Percentiles rank a stretch among this genome's conserved stretches.
Evolutionary conservation across 2,329 filamentous ascomycete species (phyloP).

Genomic region (Aspergillus versicolor): DNA sequence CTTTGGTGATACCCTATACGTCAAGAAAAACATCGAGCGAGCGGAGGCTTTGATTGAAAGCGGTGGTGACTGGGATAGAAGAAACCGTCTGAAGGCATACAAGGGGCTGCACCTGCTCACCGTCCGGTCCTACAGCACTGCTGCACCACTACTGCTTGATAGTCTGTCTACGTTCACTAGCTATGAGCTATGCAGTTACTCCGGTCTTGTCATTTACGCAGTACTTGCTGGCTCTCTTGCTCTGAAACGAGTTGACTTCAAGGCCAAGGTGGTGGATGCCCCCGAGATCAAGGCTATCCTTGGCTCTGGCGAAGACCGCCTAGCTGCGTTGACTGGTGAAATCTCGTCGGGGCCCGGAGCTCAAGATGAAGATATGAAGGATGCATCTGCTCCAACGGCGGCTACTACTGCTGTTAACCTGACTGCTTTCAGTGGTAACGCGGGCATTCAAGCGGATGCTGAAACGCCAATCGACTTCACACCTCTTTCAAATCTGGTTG

Average conservation of each 20-base stretch:
- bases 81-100: conserved; percentile 98
- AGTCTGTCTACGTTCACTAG: conserved; percentile 97
- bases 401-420: conserved; percentile 79
- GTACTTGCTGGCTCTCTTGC: conserved; percentile 92
- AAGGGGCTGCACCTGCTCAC: conserved; percentile 92
- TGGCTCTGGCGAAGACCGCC: conserved; percentile 82
- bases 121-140: conserved; percentile 82
- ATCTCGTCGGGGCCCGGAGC: conserved; percentile 78
- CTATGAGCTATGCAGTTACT: conserved; percentile 98
- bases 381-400: conserved; percentile 54
- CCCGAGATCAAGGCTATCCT: conserved; percentile 98
- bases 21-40: conserved; percentile 91
- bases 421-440: conserved; percentile 71
- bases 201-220: conserved; percentile 88
- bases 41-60: conserved; percentile 88
- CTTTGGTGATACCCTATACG: conserved; percentile 87
- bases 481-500: conserved; percentile 81
- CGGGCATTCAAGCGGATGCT: conserved; percentile 67
- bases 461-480: conserved; percentile 87
- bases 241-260: conserved; percentile 96
- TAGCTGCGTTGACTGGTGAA: conserved; percentile 76
- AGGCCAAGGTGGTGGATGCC: conserved; percentile 96
- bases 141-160: conserved; percentile 90
- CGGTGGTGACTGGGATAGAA: conserved; percentile 96
- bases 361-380: conserved; percentile 71